phyloP scores from a whole-genome alignment of 495 filamentous ascomycete genomes.

The Arthonia radiata region DNA sequence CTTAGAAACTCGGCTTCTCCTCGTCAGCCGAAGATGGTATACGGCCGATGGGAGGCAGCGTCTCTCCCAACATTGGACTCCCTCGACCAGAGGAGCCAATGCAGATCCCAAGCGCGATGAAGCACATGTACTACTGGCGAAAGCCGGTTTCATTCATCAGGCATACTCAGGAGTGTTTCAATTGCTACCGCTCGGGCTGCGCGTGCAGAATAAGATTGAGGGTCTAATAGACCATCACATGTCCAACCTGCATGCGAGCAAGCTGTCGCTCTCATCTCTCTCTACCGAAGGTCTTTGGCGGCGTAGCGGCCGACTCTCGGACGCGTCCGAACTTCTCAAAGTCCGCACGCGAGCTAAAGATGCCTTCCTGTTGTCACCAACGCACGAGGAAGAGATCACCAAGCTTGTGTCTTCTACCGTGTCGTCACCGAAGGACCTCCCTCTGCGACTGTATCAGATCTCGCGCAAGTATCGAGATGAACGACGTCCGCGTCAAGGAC shows the following conservation, averaged over 20 bases:
- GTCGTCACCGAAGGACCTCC: conserved; percentile 71
- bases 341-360: conserved; percentile 57
- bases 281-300: conserved; percentile 71
- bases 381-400: conserved; percentile 94
- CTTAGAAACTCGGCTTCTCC: too few relatives aligned
- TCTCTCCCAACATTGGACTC: too few relatives aligned
- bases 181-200: conserved; percentile 65
- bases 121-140: conserved; percentile 46
- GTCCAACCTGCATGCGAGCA: conserved; percentile 55
- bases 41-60: too few relatives aligned
- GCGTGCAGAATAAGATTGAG: conserved; percentile 78
- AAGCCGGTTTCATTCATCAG: conserved; percentile 64
- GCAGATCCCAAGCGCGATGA: conserved; percentile 30
- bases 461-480: conserved; percentile 90
- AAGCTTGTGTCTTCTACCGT: conserved; percentile 42
- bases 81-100: too few relatives aligned
- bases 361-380: conserved; percentile 61
- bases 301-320: conserved; percentile 29
- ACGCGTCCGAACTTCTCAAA: conserved; percentile 39
- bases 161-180: conserved; percentile 83
- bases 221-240: conserved; percentile 72
- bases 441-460: conserved; percentile 76
- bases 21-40: too few relatives aligned
- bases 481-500: conserved; percentile 59
- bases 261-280: conserved; percentile 67